These are phyloP conservation scores for Tricholoma sp. DNA, from an alignment of 768 basidiomycete species.

Conservation along the genomic window DNA sequence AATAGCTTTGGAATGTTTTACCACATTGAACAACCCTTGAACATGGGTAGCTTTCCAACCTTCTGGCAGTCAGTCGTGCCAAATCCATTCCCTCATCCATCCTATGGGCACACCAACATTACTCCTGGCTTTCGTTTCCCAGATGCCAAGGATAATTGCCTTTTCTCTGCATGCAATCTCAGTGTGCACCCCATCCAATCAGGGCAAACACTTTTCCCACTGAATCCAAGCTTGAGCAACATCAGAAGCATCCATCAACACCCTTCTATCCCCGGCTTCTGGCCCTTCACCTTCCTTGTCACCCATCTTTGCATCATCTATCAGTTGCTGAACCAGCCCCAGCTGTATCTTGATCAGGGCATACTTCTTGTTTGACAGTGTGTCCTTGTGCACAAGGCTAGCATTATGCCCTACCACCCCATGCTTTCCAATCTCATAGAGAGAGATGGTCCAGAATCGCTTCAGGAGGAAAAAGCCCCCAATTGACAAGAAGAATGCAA, in stretches of 20 bases:
- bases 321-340: slow-evolving; percentile 33
- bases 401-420: slow-evolving; percentile 54
- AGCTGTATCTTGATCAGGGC: slow-evolving; percentile 38
- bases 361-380: slow-evolving; percentile 31
- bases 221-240: slow-evolving; percentile 48
- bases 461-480: slow-evolving; percentile 41
- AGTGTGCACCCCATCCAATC: slow-evolving; percentile 40
- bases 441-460: slow-evolving; percentile 30
- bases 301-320: slow-evolving; percentile 27
- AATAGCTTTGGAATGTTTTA: slow-evolving; percentile 28
- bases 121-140: slow-evolving; percentile 33
- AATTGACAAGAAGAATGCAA: slow-evolving; percentile 44
- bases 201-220: slow-evolving; percentile 43
- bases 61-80: slow-evolving; percentile 46
- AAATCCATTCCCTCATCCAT: slow-evolving; percentile 45
- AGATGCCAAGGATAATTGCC: slow-evolving; percentile 57
- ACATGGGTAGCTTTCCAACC: slow-evolving; percentile 35
- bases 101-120: slow-evolving; percentile 41
- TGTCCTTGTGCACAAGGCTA: slow-evolving; percentile 50
- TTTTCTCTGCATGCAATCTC: slow-evolving; percentile 68
- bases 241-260: slow-evolving; percentile 35
- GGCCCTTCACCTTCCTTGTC: slow-evolving; percentile 23
- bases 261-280: slow-evolving; percentile 11
- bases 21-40: slow-evolving; percentile 31
- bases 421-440: slow-evolving; percentile 43